Evolutionary conservation across 495 filamentous ascomycete species (phyloP).

Genomic region (Daldinia grandis): DNA sequence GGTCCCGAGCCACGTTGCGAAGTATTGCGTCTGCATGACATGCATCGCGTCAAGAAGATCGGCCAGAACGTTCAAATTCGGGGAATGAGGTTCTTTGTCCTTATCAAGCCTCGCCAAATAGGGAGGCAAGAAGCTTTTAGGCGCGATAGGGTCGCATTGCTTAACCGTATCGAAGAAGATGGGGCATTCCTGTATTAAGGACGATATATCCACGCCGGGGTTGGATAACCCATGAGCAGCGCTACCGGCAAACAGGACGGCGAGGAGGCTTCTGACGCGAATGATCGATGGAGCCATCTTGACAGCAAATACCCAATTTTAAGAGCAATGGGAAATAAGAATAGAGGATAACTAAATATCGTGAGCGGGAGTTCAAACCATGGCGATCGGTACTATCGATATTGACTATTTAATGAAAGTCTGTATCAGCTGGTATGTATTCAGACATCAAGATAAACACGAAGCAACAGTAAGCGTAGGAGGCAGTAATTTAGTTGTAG

Average conservation of each 20-base stretch:
- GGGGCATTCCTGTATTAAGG: constrained; percentile 32
- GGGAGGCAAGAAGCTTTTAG: constrained; percentile 38
- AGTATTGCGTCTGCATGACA: constrained; percentile 81
- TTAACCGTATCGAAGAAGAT: constrained; percentile 35
- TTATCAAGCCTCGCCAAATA: constrained; percentile 9
- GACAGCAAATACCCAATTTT: neutral
- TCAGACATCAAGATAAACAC: constrained; percentile 5
- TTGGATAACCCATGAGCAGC: constrained; percentile 11
- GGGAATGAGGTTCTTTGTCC: constrained; percentile 5
- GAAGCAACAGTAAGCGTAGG: constrained; percentile 11
- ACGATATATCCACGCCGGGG: neutral
- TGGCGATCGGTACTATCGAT: constrained; percentile 1
- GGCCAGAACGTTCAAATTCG: constrained; percentile 45
- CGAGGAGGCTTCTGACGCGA: constrained; percentile 4
- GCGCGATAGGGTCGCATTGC: constrained; percentile 40
- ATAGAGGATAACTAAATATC: constrained; percentile 8
- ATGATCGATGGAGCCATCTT: constrained; percentile 26
- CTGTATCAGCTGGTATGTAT: constrained; percentile 1
- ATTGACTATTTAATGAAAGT: constrained; percentile 8
- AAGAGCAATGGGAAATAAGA: constrained; percentile 4
- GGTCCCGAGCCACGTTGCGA: constrained; percentile 76
- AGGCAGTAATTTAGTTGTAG: neutral
- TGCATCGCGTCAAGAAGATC: constrained; percentile 68
- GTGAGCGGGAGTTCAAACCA: constrained; percentile 22
- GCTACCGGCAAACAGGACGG: constrained; percentile 7